Base-by-base conservation (phyloP, 257 asterid species). In the Nicotiana otophora region DNA sequence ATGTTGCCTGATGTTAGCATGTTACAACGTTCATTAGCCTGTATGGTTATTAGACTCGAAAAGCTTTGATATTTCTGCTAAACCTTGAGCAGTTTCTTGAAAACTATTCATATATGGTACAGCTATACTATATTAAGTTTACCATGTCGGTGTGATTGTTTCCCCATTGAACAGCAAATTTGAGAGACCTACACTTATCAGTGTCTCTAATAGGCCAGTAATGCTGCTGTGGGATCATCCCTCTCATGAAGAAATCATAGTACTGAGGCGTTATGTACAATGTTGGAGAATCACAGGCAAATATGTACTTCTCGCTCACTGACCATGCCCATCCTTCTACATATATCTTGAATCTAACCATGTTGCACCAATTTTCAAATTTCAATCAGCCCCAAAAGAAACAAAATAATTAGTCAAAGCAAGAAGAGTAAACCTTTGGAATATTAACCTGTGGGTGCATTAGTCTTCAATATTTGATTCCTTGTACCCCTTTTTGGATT, bases 161-260 rank as follows among this genome's bases (percentile, higher is more conserved):
- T n/a, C 84, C 84, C 84, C 84, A 82, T 23, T 82, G 64, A 23
- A 82, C 81, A n/a, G 81, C 81, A 53, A 34, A 76, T 17, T 82
- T 82, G 69, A 82, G 54, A 20, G 84, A 82, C 17, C 65, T 60
- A 39, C 84, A 82, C 20, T 70, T 82, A n/a, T 70, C 53, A 34
- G 19, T 17, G 30, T 36, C 48, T 10, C 10, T 70, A 12, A 82
- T 82, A 1, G 84, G 84, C 84, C 84, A 70, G 10, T 82, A 82
- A 61, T 82, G 81, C 20, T 54, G 63, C 28, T 53, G 46, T 16
- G 84, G 81, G 11, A 82, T 28, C 81, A 82, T 68, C 23, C 75
- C 80, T 82, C 84, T 72, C 36, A 58, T 55, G 74, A 69, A 82
- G 60, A 82, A 82, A 82, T 82, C 84, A 64, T 82, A 70, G 84